Base-by-base conservation (phyloP, 306 rosid genomes). In the Rubus parviflorus region DNA sequence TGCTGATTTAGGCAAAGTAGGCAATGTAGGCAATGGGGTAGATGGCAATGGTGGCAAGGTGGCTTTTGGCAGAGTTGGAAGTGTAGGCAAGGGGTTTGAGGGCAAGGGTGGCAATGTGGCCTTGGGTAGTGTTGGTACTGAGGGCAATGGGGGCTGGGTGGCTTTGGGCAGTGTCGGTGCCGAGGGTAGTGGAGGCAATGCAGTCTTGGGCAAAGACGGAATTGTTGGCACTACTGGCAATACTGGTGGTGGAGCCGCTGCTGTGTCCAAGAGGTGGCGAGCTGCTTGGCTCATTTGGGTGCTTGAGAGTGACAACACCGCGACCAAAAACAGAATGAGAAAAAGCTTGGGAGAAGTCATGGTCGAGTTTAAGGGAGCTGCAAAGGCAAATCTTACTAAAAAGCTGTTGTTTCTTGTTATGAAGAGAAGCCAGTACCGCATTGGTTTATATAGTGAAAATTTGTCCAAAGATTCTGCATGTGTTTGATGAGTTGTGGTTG, bases 181-280 rank as follows among this genome's bases (percentile, higher is more conserved):
- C 20, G 79, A 48, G 41, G 73, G 80, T 35, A 76, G 6, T 43
- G 81, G 54, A 57, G 81, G 81, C 61, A 77, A 19, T 54, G 74
- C 22, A 35, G 46, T 14, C 20, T 77, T 77, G 1, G 80, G 74
- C 1, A 77, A 68, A 41, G 74, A 15, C 0, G 74, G 57, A 25
- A 53, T 53, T 16, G 40, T 52, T 22, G 80, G 80, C 9, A 23
- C 16, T 37, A 54, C 43, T 8, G 54, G 49, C 54, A 66, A 7
- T 53, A 75, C 35, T 23, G 75, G 67, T 0, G 80, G 45, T 8
- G 75, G 69, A 10, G 81, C 57, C 2, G 40, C 30, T 12, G 56
- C 51, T 37, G 81, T 70, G 41, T 78, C 63, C 61, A 58, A 37
- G 14, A 78, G 81, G 58, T 14, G 62, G 52, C 81, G 81, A 19